Evolutionary conservation across 2,329 filamentous ascomycete genomes (phyloP).

Genomic region (Botrytis elliptica): DNA sequence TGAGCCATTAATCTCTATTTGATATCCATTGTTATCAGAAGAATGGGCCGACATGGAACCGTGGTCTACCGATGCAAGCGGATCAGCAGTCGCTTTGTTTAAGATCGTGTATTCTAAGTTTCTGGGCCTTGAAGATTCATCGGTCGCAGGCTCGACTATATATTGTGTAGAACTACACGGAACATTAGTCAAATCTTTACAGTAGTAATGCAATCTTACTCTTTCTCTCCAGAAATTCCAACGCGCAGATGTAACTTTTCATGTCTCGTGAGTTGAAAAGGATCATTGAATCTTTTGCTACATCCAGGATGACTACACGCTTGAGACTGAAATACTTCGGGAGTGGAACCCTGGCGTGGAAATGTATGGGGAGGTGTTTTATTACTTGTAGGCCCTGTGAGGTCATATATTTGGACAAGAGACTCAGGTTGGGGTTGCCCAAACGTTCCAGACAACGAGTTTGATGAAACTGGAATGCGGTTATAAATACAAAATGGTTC

Average conservation of each 20-base stretch:
- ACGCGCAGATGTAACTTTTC: slow-evolving; percentile 75
- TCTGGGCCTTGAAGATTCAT: too few species aligned
- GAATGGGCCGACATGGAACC: too few species aligned
- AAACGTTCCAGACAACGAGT: not conserved
- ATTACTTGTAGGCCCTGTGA: not conserved
- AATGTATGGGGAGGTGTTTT: not conserved
- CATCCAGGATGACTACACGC: slow-evolving; percentile 70
- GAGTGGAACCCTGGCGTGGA: not conserved
- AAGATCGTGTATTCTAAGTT: too few species aligned
- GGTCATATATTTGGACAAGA: not conserved
- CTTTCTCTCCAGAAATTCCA: slow-evolving; percentile 80
- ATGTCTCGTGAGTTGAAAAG: slow-evolving; percentile 97
- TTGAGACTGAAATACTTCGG: not conserved
- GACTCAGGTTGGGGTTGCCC: not conserved
- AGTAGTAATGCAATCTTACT: not conserved
- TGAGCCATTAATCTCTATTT: too few species aligned
- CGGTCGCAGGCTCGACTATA: too few species aligned
- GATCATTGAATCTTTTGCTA: slow-evolving; percentile 89
- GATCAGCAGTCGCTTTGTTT: too few species aligned
- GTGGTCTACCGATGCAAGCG: too few species aligned
- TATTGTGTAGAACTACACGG: too few species aligned
- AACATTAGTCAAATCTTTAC: too few species aligned
- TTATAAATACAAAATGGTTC: not conserved
- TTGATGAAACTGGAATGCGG: not conserved
- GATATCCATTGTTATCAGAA: too few species aligned